Evolutionary conservation across 2,329 filamentous ascomycete genomes (phyloP).

Genomic region (Ophiostoma fasciatum): DNA sequence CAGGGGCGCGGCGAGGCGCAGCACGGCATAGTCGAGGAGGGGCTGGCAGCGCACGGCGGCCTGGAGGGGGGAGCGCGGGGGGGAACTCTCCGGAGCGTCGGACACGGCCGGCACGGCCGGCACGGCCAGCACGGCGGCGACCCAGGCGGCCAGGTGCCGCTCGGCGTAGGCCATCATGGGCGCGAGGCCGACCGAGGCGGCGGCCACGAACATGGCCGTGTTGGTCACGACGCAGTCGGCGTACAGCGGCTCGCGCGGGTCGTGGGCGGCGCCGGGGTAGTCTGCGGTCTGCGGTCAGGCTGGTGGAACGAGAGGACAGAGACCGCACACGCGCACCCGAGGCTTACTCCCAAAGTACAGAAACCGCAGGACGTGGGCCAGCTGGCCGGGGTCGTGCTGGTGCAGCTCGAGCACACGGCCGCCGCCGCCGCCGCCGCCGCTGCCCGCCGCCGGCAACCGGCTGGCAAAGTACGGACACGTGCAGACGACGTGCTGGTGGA

Average conservation of each 20-base stretch:
- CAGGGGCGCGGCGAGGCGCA: constrained; percentile 14
- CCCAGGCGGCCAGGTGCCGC: constrained; percentile 26
- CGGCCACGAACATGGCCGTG: constrained; percentile 16
- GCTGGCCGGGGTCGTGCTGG: constrained; percentile 9
- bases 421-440: neutral
- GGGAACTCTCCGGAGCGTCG: neutral
- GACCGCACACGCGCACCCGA: too few relatives aligned
- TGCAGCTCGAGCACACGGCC: constrained; percentile 6
- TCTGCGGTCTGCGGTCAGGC: too few relatives aligned
- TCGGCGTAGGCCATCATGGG: constrained; percentile 23
- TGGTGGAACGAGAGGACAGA: neutral
- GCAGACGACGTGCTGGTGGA: constrained; percentile 8
- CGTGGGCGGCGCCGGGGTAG: constrained; percentile 9
- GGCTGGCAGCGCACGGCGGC: neutral
- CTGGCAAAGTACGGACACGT: constrained; percentile 6
- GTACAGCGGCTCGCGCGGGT: constrained; percentile 8
- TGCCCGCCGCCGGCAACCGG: neutral
- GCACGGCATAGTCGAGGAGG: constrained; percentile 6
- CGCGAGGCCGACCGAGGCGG: constrained; percentile 12
- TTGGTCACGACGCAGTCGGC: constrained; percentile 12
- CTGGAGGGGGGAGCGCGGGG: neutral
- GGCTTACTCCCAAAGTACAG: constrained; percentile 15
- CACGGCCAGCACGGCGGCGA: neutral
- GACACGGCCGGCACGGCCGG: neutral
- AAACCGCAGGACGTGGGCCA: constrained; percentile 14